Base-by-base conservation (phyloP, 306 rosid species). In the Trifolium dubium region DNA sequence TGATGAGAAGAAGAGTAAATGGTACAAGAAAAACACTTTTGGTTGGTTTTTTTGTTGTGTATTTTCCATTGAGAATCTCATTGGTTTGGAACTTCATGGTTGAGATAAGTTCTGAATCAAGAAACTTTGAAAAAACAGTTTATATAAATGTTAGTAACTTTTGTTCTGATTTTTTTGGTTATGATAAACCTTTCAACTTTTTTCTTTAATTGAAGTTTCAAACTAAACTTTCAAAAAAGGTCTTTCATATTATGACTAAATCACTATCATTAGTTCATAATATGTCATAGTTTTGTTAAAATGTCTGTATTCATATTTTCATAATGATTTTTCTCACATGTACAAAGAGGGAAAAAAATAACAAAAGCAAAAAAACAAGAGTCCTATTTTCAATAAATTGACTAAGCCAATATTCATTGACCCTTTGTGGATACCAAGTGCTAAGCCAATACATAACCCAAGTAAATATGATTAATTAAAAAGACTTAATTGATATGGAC, bases 51-150 rank as follows among this genome's bases (percentile, higher is more conserved):
- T 65, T 67, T 76, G 83, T 67, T 12, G 78, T 54, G 75, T 70
- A 41, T 78, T 85, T 86, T 66, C 77, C 89, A 80, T 43, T 83
- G 51, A 71, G 77, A 65, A 79, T 12, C 10, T 84, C 89, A 47
- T 60, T 59, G 76, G 60, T 35, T 11, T 75, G 69, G 70, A 65
- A 59, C 85, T 86, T 90, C 96, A 86, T 88, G 63, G 69, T 82
- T 80, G 64, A 50, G 23, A n/a, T 61, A n/a, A 29, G 4, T 54
- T 74, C 55, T 80, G 84, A 74, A 47, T 69, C 73, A 67, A 72
- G 63, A 69, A 12, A 12, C 67, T 28, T 64, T 53, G 73, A 10
- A 62, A 63, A 58, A 49, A 72, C n/a, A 69, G 3, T 50, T 67
- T 55, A 61, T 77, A 78, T 77, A 73, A 60, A 68, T 61, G 68